phyloP scores from a whole-genome alignment of 805 yeast species.

The Ogataea kodamae region DNA sequence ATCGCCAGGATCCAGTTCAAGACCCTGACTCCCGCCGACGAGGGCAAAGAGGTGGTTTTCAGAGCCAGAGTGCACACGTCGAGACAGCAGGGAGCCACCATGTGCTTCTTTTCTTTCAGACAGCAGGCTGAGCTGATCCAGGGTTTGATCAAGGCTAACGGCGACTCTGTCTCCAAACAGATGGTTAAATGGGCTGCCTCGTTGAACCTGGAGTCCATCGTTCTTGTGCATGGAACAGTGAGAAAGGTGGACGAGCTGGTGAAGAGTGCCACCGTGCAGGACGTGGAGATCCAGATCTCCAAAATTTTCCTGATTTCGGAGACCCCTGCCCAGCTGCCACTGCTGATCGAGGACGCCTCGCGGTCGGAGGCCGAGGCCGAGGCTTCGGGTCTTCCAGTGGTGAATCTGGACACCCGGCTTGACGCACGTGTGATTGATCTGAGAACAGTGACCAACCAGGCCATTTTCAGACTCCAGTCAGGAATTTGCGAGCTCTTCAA shows the following conservation, averaged over 20 bases:
- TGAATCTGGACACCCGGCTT: slow-evolving; percentile 92
- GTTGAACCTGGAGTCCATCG: slow-evolving; percentile 85
- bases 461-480: slow-evolving; percentile 89
- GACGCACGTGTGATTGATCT: slow-evolving; percentile 94
- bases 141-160: slow-evolving; percentile 75
- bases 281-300: slow-evolving; percentile 75
- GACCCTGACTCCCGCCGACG: slow-evolving; percentile 56
- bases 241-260: slow-evolving; percentile 81
- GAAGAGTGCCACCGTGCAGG: slow-evolving; percentile 88
- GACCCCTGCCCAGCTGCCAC: slow-evolving; percentile 90
- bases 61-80: slow-evolving; percentile 93
- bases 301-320: slow-evolving; percentile 76
- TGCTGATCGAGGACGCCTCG: slow-evolving; percentile 93
- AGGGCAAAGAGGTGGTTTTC: slow-evolving; percentile 74
- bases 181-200: slow-evolving; percentile 95
- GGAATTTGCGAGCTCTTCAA: slow-evolving; percentile 87
- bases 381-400: slow-evolving; percentile 86
- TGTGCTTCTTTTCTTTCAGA: slow-evolving; percentile 86
- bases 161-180: slow-evolving; percentile 75
- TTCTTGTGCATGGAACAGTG: slow-evolving; percentile 82
- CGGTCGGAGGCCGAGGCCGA: slow-evolving; percentile 94
- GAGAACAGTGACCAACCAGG: slow-evolving; percentile 96
- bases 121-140: slow-evolving; percentile 84
- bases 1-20: slow-evolving; percentile 56
- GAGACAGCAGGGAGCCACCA: slow-evolving; percentile 94